phyloP scores from a whole-genome alignment of 352 stramenopile genomes.

The Stramenopiles sp. region DNA sequence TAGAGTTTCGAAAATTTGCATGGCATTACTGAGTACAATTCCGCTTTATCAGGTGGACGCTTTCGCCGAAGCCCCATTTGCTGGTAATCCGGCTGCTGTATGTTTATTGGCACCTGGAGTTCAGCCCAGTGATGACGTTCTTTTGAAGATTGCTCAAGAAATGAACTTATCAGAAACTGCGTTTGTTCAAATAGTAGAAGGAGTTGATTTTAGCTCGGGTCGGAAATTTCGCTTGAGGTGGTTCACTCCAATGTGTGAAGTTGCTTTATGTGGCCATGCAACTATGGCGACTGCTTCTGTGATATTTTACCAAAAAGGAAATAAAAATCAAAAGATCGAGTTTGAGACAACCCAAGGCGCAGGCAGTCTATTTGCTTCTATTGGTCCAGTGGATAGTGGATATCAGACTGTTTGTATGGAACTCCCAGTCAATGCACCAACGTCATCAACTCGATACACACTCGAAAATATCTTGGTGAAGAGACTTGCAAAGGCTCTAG shows the following conservation, averaged over 20 bases:
- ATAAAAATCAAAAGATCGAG: not conserved
- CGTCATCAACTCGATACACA: not conserved
- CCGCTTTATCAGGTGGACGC: not conserved
- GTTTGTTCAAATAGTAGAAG: constrained; percentile 30
- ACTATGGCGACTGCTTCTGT: constrained; percentile 38
- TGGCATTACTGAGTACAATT: too few relatives aligned
- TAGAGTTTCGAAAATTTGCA: too few relatives aligned
- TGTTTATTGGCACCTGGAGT: constrained; percentile 23
- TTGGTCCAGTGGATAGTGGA: constrained; percentile 3
- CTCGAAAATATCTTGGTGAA: constrained; percentile 4
- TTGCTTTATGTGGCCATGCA: constrained; percentile 51
- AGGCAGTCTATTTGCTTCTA: not conserved
- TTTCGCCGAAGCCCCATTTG: not conserved
- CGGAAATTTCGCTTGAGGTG: constrained; percentile 14
- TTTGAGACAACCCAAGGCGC: not conserved
- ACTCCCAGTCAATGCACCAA: constrained; percentile 1
- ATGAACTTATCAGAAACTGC: constrained; percentile 64
- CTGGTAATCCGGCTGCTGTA: constrained; percentile 53
- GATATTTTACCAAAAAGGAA: constrained; percentile 19
- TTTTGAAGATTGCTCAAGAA: constrained; percentile 35
- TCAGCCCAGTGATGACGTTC: constrained; percentile 1
- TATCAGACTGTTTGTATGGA: not conserved
- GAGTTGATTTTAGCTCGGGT: too few relatives aligned
- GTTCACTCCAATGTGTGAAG: constrained; percentile 23
- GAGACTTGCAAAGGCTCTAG: not conserved